Conservation (phyloP, 495 filamentous ascomycete genomes). For the Daldinia childiae region DNA sequence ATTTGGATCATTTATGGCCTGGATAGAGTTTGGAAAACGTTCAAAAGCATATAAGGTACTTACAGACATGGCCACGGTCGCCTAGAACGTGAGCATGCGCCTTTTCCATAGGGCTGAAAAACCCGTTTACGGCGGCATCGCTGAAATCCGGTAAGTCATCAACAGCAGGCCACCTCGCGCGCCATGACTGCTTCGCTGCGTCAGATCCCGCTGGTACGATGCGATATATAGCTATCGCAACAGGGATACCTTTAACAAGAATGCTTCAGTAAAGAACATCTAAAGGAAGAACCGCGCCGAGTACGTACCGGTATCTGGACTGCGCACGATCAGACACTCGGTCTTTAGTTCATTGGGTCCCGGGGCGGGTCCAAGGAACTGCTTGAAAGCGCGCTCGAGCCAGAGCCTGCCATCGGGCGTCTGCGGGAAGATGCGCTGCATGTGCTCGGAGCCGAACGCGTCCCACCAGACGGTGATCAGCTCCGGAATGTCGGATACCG, state of each 20-base stretch:
- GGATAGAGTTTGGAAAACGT: background rate
- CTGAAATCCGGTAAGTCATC: slow-evolving; percentile 19
- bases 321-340: slow-evolving; percentile 18
- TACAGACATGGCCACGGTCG: slow-evolving; percentile 17
- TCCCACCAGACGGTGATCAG: slow-evolving; percentile 25
- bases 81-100: slow-evolving; percentile 14
- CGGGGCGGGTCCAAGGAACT: background rate
- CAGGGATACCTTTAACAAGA: slow-evolving; percentile 4
- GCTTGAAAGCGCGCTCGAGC: slow-evolving; percentile 24
- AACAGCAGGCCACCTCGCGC: slow-evolving; percentile 14
- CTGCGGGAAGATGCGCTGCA: slow-evolving; percentile 23
- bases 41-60: background rate
- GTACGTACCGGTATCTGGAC: slow-evolving; percentile 12
- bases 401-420: slow-evolving; percentile 22
- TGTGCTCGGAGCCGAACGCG: slow-evolving; percentile 21
- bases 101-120: slow-evolving; percentile 26
- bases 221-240: slow-evolving; percentile 20
- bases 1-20: background rate
- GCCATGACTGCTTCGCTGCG: slow-evolving; percentile 15
- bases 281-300: background rate
- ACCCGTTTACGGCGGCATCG: slow-evolving; percentile 2
- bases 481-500: slow-evolving; percentile 17
- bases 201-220: slow-evolving; percentile 17
- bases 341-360: background rate
- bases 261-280: background rate